Percentiles rank a stretch among this genome's conserved stretches.
Evolutionary conservation across 2,329 filamentous ascomycete species (phyloP).

Genomic region (Proliferodiscus dingleyae): DNA sequence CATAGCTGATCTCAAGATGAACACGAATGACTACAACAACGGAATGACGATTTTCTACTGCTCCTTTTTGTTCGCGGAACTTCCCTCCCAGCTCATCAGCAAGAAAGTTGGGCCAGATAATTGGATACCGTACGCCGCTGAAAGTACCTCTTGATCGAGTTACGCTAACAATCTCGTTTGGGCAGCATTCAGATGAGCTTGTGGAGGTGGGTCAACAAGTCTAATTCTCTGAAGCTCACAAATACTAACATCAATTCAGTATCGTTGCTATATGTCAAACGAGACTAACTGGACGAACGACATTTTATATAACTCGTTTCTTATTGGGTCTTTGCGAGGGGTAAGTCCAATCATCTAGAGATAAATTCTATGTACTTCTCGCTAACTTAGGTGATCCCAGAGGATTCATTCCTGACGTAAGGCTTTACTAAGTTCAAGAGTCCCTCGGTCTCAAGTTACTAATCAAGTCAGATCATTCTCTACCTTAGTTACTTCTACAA

Average conservation of each 20-base stretch:
- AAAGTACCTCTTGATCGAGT: neutral
- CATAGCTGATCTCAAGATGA: neutral
- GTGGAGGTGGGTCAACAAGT: neutral
- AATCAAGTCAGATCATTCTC: conserved; percentile 38
- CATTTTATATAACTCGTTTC: conserved; percentile 38
- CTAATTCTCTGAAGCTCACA: neutral
- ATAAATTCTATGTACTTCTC: neutral
- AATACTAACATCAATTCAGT: conserved; percentile 21
- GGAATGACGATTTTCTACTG: conserved; percentile 40
- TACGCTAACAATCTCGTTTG: no score
- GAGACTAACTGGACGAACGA: conserved; percentile 37
- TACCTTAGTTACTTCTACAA: conserved; percentile 71
- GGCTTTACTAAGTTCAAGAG: conserved; percentile 23
- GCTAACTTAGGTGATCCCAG: conserved; percentile 19
- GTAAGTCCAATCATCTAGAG: neutral
- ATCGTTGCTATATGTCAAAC: conserved; percentile 41
- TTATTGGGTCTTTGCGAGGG: conserved; percentile 24
- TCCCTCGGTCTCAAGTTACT: neutral
- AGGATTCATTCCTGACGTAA: conserved; percentile 56
- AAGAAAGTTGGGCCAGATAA: conserved; percentile 48
- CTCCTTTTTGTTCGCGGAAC: conserved; percentile 39
- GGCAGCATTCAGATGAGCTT: conserved; percentile 34
- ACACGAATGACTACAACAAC: conserved; percentile 40
- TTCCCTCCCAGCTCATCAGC: conserved; percentile 49
- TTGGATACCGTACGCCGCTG: conserved; percentile 45